These are phyloP conservation scores for Nymphaea colorata DNA, from an alignment of 164 flowering plant species.

Conservation along the genomic window DNA sequence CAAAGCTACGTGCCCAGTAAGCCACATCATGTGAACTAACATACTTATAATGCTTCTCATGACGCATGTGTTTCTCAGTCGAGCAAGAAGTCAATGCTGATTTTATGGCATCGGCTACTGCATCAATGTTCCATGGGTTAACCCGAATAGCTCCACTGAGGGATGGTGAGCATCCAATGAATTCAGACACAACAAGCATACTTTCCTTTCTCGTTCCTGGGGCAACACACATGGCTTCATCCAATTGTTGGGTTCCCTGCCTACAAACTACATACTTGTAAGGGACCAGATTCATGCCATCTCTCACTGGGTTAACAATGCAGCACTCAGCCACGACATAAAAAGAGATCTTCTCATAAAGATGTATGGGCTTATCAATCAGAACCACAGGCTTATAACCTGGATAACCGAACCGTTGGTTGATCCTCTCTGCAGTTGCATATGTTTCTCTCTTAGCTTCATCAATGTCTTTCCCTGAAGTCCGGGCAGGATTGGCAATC, in stretches of 20 bases:
- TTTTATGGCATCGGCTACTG: conserved; percentile 4
- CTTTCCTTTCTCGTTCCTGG: not conserved
- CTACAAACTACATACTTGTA: conserved; percentile 4
- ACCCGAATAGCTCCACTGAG: conserved; percentile 7
- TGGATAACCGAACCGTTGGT: not conserved
- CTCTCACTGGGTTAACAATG: conserved; percentile 5
- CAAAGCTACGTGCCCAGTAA: conserved; percentile 6
- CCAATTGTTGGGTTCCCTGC: conserved; percentile 1
- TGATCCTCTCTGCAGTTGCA: conserved; percentile 1
- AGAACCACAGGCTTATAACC: not conserved
- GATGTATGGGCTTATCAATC: not conserved
- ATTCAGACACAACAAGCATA: conserved; percentile 5
- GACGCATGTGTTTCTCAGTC: conserved; percentile 7
- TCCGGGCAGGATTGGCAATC: conserved; percentile 3
- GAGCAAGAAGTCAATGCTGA: not conserved
- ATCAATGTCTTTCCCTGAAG: not conserved
- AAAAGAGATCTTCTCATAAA: conserved; percentile 5
- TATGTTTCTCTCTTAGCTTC: not conserved
- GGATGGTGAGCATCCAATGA: conserved; percentile 8
- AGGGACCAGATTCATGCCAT: conserved; percentile 7
- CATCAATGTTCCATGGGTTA: conserved; percentile 9
- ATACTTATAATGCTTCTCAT: conserved; percentile 7
- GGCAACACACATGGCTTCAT: not conserved
- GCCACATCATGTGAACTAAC: conserved; percentile 6
- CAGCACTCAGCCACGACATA: conserved; percentile 8